phyloP scores from a whole-genome alignment of 148 eudicot genomes.

The Pharnaceum exiguum region DNA sequence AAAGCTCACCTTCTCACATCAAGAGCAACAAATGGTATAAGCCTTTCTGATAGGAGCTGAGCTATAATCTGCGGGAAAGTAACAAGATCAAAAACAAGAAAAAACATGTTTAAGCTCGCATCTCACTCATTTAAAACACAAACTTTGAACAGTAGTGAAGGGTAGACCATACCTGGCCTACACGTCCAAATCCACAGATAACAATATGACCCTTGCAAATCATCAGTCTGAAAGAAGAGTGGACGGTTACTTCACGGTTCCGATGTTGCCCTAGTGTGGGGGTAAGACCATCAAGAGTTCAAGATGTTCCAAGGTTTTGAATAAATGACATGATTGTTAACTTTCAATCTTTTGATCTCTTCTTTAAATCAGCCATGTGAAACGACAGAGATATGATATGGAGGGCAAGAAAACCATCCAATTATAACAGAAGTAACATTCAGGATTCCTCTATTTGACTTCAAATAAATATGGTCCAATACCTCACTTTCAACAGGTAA shows the following conservation, averaged over 20 bases:
- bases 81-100: conserved; percentile 2
- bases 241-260: too few relatives aligned
- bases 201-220: conserved; percentile 96
- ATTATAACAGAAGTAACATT: neutral
- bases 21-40: conserved; percentile 98
- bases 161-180: conserved; percentile 99
- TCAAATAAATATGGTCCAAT: conserved; percentile 1
- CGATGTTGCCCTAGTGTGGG: too few relatives aligned
- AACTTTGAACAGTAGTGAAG: neutral
- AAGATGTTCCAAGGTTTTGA: too few relatives aligned
- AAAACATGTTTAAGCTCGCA: neutral
- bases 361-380: too few relatives aligned
- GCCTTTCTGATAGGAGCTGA: conserved; percentile 93
- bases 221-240: conserved; percentile 81
- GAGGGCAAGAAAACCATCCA: neutral
- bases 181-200: conserved; percentile 97
- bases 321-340: too few relatives aligned
- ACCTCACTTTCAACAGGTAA: conserved; percentile 98
- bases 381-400: neutral
- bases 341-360: too few relatives aligned
- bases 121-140: neutral
- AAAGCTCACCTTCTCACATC: conserved; percentile 86
- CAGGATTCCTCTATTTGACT: neutral
- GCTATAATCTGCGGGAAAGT: conserved; percentile 77
- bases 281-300: too few relatives aligned